A percentile compares a stretch with the other conserved stretches of the same genome.
phyloP scores from a whole-genome alignment of 345 rosid species.

The Cardamine chenopodiifolia region DNA sequence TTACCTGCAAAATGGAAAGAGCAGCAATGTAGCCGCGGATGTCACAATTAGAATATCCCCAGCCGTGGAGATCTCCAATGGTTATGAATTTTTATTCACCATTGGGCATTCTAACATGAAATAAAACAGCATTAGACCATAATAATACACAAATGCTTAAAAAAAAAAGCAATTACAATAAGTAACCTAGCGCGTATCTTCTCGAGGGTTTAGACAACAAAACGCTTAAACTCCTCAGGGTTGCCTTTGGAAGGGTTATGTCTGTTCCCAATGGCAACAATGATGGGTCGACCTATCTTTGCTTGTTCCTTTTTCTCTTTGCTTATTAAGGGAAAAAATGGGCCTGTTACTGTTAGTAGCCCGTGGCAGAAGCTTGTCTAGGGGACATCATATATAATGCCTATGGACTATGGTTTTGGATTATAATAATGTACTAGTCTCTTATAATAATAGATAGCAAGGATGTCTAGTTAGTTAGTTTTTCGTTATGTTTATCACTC shows the following conservation, averaged over 20 bases:
- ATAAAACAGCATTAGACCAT: background rate
- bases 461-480: background rate
- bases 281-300: slow-evolving; percentile 68
- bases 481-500: background rate
- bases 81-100: slow-evolving; percentile 75
- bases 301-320: background rate
- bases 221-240: slow-evolving; percentile 84
- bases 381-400: too few relatives aligned
- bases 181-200: slow-evolving; percentile 67
- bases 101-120: slow-evolving; percentile 60
- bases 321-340: background rate
- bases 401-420: background rate
- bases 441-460: background rate
- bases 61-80: slow-evolving; percentile 79
- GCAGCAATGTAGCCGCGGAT: slow-evolving; percentile 72
- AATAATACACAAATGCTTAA: background rate
- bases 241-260: slow-evolving; percentile 69
- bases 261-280: slow-evolving; percentile 56
- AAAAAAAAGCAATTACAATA: background rate
- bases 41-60: slow-evolving; percentile 86
- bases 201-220: slow-evolving; percentile 67
- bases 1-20: slow-evolving; percentile 74
- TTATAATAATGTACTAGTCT: background rate
- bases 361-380: background rate
- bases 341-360: background rate